Base-by-base conservation (phyloP, 192 early-diverging fungal genomes). In the Coemansia sp. region DNA sequence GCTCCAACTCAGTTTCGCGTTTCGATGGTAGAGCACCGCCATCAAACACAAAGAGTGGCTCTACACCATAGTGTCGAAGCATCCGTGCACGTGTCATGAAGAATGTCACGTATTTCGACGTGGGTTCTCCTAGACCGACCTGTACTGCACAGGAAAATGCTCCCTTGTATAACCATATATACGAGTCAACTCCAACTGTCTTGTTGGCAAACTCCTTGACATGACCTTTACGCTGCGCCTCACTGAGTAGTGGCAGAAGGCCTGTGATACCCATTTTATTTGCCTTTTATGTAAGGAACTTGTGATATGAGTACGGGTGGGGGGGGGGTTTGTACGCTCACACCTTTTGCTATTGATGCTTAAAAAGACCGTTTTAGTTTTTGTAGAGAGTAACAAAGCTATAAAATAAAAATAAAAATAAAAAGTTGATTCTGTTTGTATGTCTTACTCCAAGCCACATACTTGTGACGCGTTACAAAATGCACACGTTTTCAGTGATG, bases 91-190 rank as follows among this genome's bases (percentile, higher is more conserved):
- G 74, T 19, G 78, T 74, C 86, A 94, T 89, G 70, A 92, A 97
- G 55, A 86, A 96, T 0, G 86, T 54, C 4, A 99, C 69, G 81
- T 94, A 96, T 76, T 92, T 97, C 52, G 30, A 81, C 2, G 95
- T 96, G 6, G 81, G 76, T n/a, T 83, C 64, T 24, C 84, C 86
- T 12, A 84, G 74, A 19, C 84, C 85, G 6, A 98, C 78, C 10
- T 98, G 95, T 19, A 84, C 64, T 0, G 93, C 92, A 61, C 97
- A 99, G 3, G 88, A 66, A 58, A 92, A 91, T 5, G 91, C 91
- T 14, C 91, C 95, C 48, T 85, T 83, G 78, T 98, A 93, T 12
- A 99, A 89, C 97, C 97, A 99, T 4, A 93, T 91, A 71, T 98
- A 96, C 1, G 90, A 92, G 74, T 99, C 97, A 9, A 99, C 86